Base-by-base conservation (phyloP, 176 grass and related monocot species). In the Saccharum spontaneum region DNA sequence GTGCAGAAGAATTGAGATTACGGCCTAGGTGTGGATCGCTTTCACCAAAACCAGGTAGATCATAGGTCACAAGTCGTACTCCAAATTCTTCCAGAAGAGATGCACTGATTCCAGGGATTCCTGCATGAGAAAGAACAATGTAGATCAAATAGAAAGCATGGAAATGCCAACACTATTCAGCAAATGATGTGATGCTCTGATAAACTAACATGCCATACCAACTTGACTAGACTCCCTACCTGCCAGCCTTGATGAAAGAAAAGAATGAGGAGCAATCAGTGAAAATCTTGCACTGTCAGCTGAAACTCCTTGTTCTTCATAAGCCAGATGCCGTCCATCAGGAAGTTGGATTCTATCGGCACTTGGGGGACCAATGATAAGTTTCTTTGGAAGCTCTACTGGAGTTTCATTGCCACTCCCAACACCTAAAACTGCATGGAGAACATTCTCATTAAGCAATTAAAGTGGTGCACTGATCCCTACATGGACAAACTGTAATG, bases 21-120 rank as follows among this genome's bases (percentile, higher is more conserved):
- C 93, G 91, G 63, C 87, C 44, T 18, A 86, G 88, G 79, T 99
- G 93, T 40, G 88, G 97, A 92, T 99, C 97, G 72, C 97, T 99
- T 94, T 99, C 97, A 82, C 97, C 97, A 92, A 99, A 99, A 89
- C 97, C 97, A 73, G 97, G 97, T 79, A 99, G 93, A 85, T 99
- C 97, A 61, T 96, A 99, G 61, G 91, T 92, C 43, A 99, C 75
- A 75, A 99, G 90, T 73, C 84, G 91, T 39, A 85, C 93, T 71
- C 97, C 93, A 84, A 99, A 99, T 85, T 99, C 93, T 69, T 92
- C 93, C 69, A 99, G 82, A 68, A 99, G 89, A 3, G 93, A 88
- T 24, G 68, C 45, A 17, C 71, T 94, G 77, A 99, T 83, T 44
- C 93, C 97, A 84, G 93, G 97, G 73, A 99, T 94, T 81, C 97